A percentile compares a stretch with the other conserved stretches of the same genome.
Evolutionary conservation across 2,329 filamentous ascomycete species (phyloP).

Genomic region (Alternaria infectoria): DNA sequence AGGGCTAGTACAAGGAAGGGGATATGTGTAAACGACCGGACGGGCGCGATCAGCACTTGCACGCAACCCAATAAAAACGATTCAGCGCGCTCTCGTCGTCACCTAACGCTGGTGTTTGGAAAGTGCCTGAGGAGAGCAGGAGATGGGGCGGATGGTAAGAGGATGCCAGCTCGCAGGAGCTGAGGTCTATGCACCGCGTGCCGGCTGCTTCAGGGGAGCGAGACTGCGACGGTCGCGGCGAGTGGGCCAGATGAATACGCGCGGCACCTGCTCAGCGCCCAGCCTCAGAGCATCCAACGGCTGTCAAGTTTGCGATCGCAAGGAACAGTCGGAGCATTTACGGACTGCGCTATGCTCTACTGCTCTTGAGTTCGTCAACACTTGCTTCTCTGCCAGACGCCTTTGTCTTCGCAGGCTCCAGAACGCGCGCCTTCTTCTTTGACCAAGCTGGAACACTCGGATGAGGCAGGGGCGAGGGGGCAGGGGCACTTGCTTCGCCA

Average conservation of each 20-base stretch:
- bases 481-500: conserved; percentile 27
- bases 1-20: conserved; percentile 21
- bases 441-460: conserved; percentile 11
- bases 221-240: conserved; percentile 35
- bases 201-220: conserved; percentile 38
- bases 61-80: conserved; percentile 24
- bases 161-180: conserved; percentile 28
- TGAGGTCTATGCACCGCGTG: conserved; percentile 26
- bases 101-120: conserved; percentile 23
- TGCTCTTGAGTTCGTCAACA: background rate
- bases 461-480: conserved; percentile 21
- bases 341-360: background rate
- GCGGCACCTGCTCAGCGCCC: conserved; percentile 24
- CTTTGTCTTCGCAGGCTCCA: conserved; percentile 13
- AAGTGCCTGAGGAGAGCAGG: conserved; percentile 35
- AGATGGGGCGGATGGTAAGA: conserved; percentile 23
- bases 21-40: conserved; percentile 35
- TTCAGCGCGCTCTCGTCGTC: conserved; percentile 26
- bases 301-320: conserved; percentile 2
- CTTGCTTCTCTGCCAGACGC: background rate
- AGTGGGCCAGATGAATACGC: conserved; percentile 34
- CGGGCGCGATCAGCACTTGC: conserved; percentile 37
- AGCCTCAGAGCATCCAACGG: conserved; percentile 18
- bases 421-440: conserved; percentile 12
- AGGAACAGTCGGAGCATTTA: background rate